Conservation (phyloP, 768 basidiomycete species). For the Clathrus columnatus region DNA sequence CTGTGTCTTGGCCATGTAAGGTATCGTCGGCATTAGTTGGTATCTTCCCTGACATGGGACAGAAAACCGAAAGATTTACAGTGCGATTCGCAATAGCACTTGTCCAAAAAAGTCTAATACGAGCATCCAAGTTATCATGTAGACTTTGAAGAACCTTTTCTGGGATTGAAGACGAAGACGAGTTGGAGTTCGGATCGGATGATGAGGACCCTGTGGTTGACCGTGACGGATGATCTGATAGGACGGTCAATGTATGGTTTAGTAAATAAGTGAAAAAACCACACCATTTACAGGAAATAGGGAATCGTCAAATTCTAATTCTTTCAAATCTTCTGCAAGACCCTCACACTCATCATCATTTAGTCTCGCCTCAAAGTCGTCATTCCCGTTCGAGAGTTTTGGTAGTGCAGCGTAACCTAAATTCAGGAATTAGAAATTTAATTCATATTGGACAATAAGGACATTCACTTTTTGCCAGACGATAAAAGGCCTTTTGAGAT, state of each 20-base stretch:
- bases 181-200: background rate
- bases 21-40: slow-evolving; percentile 8
- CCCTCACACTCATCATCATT: background rate
- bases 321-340: background rate
- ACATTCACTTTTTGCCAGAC: slow-evolving; percentile 61
- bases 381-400: slow-evolving; percentile 33
- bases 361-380: background rate
- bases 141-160: background rate
- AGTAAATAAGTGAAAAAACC: background rate
- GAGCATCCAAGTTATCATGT: slow-evolving; percentile 20
- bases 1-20: slow-evolving; percentile 15
- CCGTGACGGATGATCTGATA: background rate
- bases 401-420: slow-evolving; percentile 69
- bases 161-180: background rate
- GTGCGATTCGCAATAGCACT: slow-evolving; percentile 55
- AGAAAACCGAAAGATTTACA: slow-evolving; percentile 54
- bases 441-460: background rate
- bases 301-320: background rate
- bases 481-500: slow-evolving; percentile 68
- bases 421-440: slow-evolving; percentile 1
- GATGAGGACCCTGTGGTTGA: background rate
- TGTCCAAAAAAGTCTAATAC: slow-evolving; percentile 77
- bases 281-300: background rate
- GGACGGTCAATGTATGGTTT: background rate
- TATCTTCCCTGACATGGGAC: slow-evolving; percentile 27